A percentile compares a stretch with the other conserved stretches of the same genome.
Evolutionary conservation across 2,329 filamentous ascomycete genomes (phyloP).

Genomic region (Venturia pyrina): DNA sequence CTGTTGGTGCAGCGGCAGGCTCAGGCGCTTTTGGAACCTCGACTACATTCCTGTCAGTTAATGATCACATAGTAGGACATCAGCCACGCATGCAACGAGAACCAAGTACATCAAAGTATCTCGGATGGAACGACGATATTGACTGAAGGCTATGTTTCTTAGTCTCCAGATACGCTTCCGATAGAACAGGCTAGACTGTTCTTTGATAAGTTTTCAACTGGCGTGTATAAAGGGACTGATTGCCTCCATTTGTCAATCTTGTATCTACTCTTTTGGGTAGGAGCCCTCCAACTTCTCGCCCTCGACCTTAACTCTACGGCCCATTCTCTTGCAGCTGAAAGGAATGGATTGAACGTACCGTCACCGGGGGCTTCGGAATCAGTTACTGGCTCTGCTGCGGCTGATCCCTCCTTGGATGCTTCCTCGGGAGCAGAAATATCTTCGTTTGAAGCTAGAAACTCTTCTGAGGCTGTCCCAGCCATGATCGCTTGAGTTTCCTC

Average conservation of each 20-base stretch:
- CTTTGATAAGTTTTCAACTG: neutral
- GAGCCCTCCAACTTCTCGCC: neutral
- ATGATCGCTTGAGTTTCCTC: neutral
- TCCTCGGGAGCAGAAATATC: neutral
- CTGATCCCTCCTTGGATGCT: neutral
- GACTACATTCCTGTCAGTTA: conserved; percentile 4
- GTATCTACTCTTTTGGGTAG: neutral
- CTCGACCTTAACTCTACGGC: neutral
- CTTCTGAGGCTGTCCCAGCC: neutral
- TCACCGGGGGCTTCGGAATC: neutral
- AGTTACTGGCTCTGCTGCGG: neutral
- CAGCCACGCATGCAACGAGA: neutral
- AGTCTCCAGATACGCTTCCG: neutral
- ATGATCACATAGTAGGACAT: neutral
- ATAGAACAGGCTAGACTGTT: neutral
- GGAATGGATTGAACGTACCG: conserved; percentile 1
- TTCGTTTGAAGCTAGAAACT: neutral
- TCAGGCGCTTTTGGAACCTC: neutral
- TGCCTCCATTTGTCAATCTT: neutral
- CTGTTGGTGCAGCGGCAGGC: neutral
- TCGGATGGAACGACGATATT: neutral
- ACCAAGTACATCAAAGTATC: neutral
- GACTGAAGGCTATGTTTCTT: neutral
- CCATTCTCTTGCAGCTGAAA: neutral
- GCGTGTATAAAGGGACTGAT: neutral